Base-by-base conservation (phyloP, 805 yeast species). In the Groenewaldozyma salmanticensis region DNA sequence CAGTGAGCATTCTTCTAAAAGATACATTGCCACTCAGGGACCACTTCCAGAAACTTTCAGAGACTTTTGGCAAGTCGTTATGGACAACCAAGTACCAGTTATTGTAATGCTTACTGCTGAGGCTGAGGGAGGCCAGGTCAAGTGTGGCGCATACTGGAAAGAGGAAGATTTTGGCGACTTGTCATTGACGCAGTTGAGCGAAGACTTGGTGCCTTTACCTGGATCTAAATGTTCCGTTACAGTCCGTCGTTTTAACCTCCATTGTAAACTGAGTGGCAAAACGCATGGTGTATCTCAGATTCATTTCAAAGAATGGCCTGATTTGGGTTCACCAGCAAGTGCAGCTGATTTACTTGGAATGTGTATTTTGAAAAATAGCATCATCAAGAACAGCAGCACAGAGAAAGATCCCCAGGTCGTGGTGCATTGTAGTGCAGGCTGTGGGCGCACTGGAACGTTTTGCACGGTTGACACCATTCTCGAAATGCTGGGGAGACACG, bases 351-450 rank as follows among this genome's bases (percentile, higher is more conserved):
- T 87, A 20, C 62, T 87, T n/a, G 67, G 72, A 33, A 59, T 78
- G 19, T 68, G 75, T 22, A 60, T 61, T 27, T 52, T 77, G 51
- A 71, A 74, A 43, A 61, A 65, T 18, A 48, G 65, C 13, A 54
- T 75, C 11, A 53, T 67, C 39, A 29, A 42, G 19, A 27, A 33
- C 24, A 20, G 21, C 31, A 18, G 11, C 2, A 19, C 38, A 13
- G 17, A 16, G 11, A 21, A 22, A 19, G 50, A 47, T 20, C 49
- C 52, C 9, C 21, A 29, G 27, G 17, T 33, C 19, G 54, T 86
- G 34, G 85, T 82, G 32, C 97, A 90, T 63, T 90, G 98, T 60
- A 81, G 94, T 11, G 97, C 97, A 2, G 98, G 98, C 0, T 90
- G 96, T 60, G 98, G 98, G 6, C 71, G 98, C 44, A 90, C 97